Conservation (phyloP, 257 asterid species). For the Prunella vulgaris region DNA sequence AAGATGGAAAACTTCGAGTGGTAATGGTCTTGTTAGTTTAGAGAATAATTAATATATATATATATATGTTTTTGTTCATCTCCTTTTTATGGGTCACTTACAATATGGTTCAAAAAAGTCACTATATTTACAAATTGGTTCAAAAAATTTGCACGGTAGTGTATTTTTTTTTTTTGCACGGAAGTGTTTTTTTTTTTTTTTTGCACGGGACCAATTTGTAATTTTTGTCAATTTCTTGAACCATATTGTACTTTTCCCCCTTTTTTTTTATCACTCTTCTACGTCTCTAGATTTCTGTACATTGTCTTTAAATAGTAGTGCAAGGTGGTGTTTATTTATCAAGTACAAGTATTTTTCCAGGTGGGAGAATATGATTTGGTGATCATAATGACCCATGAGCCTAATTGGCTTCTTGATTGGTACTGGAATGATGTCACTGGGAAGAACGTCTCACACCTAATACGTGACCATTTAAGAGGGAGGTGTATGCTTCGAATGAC, state of each 20-base stretch:
- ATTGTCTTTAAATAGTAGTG: too few species aligned
- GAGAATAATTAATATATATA: not conserved
- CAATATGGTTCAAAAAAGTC: too few species aligned
- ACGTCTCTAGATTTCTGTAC: too few species aligned
- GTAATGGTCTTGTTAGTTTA: not conserved
- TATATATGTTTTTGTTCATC: not conserved
- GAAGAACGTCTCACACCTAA: slow-evolving; percentile 68
- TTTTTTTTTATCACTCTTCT: not conserved
- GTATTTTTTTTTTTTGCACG: too few species aligned
- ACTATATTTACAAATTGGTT: too few species aligned
- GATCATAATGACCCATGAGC: slow-evolving; percentile 97
- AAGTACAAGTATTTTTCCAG: slow-evolving; percentile 33
- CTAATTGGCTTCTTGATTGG: slow-evolving; percentile 97
- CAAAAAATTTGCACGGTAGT: too few species aligned
- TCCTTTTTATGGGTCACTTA: too few species aligned
- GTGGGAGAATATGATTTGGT: slow-evolving; percentile 80
- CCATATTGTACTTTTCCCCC: too few species aligned
- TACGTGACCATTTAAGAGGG: slow-evolving; percentile 75
- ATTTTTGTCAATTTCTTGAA: too few species aligned
- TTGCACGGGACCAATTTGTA: too few species aligned
- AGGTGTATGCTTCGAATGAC: slow-evolving; percentile 91
- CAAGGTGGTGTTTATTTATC: not conserved
- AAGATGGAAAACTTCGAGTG: not conserved
- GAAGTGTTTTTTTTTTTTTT: too few species aligned
- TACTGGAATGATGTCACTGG: slow-evolving; percentile 77